phyloP scores from a whole-genome alignment of 306 rosid species.

The Vigna nakashimae region DNA sequence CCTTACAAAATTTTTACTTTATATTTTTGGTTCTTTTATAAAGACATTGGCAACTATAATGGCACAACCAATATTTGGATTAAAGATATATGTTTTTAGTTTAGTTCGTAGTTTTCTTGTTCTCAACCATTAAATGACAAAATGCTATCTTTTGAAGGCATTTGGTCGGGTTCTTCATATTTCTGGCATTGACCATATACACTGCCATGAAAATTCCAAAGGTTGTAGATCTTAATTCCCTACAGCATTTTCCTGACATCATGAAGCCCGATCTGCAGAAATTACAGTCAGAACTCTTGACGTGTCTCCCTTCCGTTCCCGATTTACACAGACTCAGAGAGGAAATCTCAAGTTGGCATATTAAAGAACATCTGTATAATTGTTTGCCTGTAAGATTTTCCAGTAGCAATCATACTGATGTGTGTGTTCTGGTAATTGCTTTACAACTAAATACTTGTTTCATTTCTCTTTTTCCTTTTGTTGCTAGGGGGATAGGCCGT shows the following conservation, averaged over 20 bases:
- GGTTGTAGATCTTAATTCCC: constrained; percentile 75
- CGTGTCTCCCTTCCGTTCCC: constrained; percentile 85
- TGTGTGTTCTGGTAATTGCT: constrained; percentile 80
- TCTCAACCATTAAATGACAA: constrained; percentile 24
- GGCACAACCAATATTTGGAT: background rate
- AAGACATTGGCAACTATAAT: constrained; percentile 16
- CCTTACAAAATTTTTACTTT: constrained; percentile 17
- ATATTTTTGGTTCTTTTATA: constrained; percentile 28
- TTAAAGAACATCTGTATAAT: constrained; percentile 79
- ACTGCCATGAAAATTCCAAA: constrained; percentile 83
- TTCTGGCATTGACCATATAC: constrained; percentile 89
- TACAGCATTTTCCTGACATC: constrained; percentile 74
- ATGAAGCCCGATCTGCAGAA: constrained; percentile 79
- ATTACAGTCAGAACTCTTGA: constrained; percentile 71
- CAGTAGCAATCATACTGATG: constrained; percentile 75
- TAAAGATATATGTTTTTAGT: background rate
- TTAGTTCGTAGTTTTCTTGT: constrained; percentile 16
- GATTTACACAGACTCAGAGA: constrained; percentile 68
- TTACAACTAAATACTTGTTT: constrained; percentile 13
- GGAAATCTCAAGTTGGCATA: constrained; percentile 79
- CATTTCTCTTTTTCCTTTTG: background rate
- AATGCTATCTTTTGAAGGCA: constrained; percentile 67
- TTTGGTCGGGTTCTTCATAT: constrained; percentile 94
- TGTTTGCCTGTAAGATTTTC: constrained; percentile 88
- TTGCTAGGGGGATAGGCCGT: constrained; percentile 10